Conservation (phyloP, 805 yeast genomes). For the Wickerhamiella siamensis region DNA sequence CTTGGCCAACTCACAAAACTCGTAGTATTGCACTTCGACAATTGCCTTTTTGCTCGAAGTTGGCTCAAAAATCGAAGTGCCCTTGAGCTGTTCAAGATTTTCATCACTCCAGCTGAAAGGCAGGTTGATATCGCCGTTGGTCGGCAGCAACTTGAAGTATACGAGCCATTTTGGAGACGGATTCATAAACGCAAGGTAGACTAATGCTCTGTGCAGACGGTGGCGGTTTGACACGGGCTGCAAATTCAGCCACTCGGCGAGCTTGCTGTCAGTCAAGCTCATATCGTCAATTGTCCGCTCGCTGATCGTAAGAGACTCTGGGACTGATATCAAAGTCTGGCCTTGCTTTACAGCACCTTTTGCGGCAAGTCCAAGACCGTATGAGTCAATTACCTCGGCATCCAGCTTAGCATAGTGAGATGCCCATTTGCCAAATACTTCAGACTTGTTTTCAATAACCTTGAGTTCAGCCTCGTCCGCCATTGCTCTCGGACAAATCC, state of each 20-base stretch:
- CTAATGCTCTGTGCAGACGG: constrained; percentile 13
- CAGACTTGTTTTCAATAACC: background rate
- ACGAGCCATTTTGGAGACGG: constrained; percentile 9
- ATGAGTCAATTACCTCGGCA: constrained; percentile 2
- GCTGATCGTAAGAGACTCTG: constrained; percentile 8
- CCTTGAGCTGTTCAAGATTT: constrained; percentile 10
- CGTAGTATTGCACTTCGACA: constrained; percentile 15
- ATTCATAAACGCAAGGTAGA: constrained; percentile 10
- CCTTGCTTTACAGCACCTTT: background rate
- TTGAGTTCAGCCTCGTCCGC: background rate
- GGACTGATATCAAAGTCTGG: constrained; percentile 7
- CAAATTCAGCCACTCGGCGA: constrained; percentile 10
- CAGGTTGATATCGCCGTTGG: constrained; percentile 17
- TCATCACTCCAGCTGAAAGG: constrained; percentile 22
- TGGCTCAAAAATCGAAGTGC: constrained; percentile 20
- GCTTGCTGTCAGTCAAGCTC: constrained; percentile 5
- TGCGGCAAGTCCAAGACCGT: constrained; percentile 7
- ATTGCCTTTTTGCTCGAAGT: constrained; percentile 14
- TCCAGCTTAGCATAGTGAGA: background rate
- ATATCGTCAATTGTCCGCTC: constrained; percentile 5
- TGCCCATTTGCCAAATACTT: background rate
- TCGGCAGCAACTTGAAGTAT: constrained; percentile 21
- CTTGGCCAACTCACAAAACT: constrained; percentile 8
- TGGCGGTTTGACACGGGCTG: constrained; percentile 4
- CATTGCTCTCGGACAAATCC: too few species aligned